Evolutionary conservation across 371 early-diverging fungal species (phyloP), one percentile per base, ranked within the genome.

Genomic region (Saksenaea oblongispora): DNA sequence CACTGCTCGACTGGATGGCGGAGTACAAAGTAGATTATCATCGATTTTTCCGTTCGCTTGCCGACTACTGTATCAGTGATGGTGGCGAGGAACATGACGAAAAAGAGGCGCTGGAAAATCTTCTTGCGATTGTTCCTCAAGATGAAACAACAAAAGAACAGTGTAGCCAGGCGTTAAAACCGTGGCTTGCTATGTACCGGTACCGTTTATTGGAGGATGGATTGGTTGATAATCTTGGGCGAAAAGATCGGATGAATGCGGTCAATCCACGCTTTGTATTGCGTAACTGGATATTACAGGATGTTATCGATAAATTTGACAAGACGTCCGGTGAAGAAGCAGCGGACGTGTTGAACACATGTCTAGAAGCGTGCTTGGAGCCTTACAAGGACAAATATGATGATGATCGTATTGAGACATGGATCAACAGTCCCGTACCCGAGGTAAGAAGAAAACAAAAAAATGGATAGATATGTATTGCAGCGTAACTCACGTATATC

Each of bases 251-350:
- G 10, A 90, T 92, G 91, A 73, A 86, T 59, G 63, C 64, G 15
- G 76, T 79, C 35, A 92, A 92, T 64, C 93, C 92, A 9, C 80
- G 84, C 5, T 90, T 88, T 70, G 80, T 91, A 4, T 70, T 92
- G 57, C 81, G 90, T 28, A 91, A 92, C 64, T 91, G 90, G 84
- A 85, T 91, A 27, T 86, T 88, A 0, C 85, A 91, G 59, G 82
- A 82, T 56, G 86, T 89, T 3, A 87, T 90, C 34, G 75, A 66
- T 66, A 74, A 79, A 27, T 70, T 82, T 65, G 71, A 87, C 55
- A 60, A 70, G n/a, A 57, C 71, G 54, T 31, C 68, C 27, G 58
- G 68, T 35, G 68, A 76, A 27, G 78, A 76, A 62, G 67, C 77
- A 27, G 35, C 63, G 1, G 58, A 66, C 0, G 58, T 74, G 36